Evolutionary conservation across 2,329 filamentous ascomycete genomes (phyloP).

Genomic region (Xylariales sp.): DNA sequence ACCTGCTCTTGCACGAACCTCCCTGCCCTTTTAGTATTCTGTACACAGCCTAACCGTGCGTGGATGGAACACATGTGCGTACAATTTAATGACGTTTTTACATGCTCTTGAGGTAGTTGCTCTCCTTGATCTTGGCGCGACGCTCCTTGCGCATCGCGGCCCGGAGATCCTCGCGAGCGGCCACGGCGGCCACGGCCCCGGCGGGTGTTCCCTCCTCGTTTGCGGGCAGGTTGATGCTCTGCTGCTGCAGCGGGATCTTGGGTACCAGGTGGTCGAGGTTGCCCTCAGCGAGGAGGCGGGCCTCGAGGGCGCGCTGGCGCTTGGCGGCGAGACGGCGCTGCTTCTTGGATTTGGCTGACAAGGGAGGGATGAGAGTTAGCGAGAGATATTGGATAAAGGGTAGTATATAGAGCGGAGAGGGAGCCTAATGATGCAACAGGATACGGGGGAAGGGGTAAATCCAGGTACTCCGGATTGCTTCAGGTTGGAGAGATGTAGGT

Average conservation of each 20-base stretch:
- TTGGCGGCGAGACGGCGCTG: conserved; percentile 69
- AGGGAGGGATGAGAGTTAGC: neutral
- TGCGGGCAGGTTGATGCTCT: conserved; percentile 69
- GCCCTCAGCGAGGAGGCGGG: conserved; percentile 57
- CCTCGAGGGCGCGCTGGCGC: conserved; percentile 51
- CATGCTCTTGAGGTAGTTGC: conserved; percentile 82
- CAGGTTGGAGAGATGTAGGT: no score
- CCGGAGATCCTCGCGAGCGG: conserved; percentile 58
- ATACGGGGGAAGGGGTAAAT: neutral
- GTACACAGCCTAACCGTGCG: no score
- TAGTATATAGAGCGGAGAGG: neutral
- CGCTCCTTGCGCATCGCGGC: conserved; percentile 71
- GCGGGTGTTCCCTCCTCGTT: conserved; percentile 35
- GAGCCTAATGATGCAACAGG: conserved; percentile 1
- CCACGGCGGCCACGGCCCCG: conserved; percentile 42
- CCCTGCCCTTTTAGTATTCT: no score
- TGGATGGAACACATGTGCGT: no score
- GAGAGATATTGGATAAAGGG: neutral
- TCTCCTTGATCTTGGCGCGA: conserved; percentile 75
- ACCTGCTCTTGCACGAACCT: no score
- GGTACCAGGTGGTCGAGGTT: conserved; percentile 61
- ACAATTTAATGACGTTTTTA: no score
- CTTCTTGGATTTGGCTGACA: conserved; percentile 79
- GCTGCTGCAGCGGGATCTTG: conserved; percentile 72
- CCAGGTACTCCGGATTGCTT: no score